Conservation (phyloP, 108 stramenopile genomes). For the Cyclotella choctawhatcheeana region DNA sequence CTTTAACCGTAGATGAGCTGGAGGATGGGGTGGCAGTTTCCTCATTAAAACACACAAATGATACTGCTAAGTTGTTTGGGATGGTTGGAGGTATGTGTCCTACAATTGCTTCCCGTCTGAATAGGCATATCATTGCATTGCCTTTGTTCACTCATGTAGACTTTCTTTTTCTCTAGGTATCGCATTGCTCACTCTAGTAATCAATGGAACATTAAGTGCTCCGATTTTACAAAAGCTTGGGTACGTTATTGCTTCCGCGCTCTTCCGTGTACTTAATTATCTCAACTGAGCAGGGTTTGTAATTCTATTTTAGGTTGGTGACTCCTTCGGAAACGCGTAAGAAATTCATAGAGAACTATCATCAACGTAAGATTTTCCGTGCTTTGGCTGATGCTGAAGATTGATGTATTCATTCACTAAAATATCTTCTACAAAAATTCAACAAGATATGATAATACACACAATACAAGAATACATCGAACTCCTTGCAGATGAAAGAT, state of each 20-base stretch:
- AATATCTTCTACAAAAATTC: neutral
- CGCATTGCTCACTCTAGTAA: slow-evolving; percentile 60
- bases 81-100: slow-evolving; percentile 58
- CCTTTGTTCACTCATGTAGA: too few relatives aligned
- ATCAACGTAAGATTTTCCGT: slow-evolving; percentile 8
- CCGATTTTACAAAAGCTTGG: slow-evolving; percentile 59
- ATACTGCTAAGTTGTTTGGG: slow-evolving; percentile 18
- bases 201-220: slow-evolving; percentile 68
- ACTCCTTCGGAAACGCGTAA: slow-evolving; percentile 57
- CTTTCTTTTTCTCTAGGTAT: too few relatives aligned
- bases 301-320: too few relatives aligned
- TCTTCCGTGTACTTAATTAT: too few relatives aligned
- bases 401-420: slow-evolving; percentile 33
- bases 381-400: slow-evolving; percentile 41
- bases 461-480: neutral
- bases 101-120: too few relatives aligned
- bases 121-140: too few relatives aligned
- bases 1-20: neutral
- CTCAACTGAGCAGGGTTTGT: too few relatives aligned
- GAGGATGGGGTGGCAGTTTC: too few relatives aligned
- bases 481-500: slow-evolving; percentile 14
- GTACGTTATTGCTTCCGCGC: too few relatives aligned
- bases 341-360: slow-evolving; percentile 52
- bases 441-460: slow-evolving; percentile 1
- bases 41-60: neutral